Base-by-base conservation (phyloP, 2,329 filamentous ascomycete species). In the Ophiosphaerella herpotricha region DNA sequence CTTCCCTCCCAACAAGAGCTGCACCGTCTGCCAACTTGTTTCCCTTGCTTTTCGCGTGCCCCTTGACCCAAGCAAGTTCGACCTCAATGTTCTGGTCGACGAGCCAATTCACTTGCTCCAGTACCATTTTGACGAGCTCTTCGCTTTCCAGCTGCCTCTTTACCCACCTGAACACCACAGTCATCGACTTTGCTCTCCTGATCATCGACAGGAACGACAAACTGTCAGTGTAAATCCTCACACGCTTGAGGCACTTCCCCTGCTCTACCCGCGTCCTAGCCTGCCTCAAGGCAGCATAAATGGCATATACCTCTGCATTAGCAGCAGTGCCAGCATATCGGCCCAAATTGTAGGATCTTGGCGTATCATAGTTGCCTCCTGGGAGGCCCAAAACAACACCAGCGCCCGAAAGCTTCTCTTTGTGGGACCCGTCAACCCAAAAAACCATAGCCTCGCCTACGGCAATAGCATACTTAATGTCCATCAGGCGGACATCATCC, bases 51-150 rank as follows among this genome's bases (percentile, higher is more conserved):
- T 18, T 9, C 0, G 11, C 1, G 13, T 61, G 58, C 0, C 51
- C 52, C n/a, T 59, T 61, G 4, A 59, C 55, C 58, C 58, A 59
- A 2, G 41, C 4, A 1, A 58, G n/a, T 21, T 58, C 41, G 7
- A 58, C 26, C 0, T 7, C 1, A 0, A 57, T 41, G 1, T 41
- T 38, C 1, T 26, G n/a, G 1, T 33, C 13, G 0, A 14, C n/a
- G 1, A 58, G 41, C 47, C 45, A 55, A 1, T 54, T 39, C 1
- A 48, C 33, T 3, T 42, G 37, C 7, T 52, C 48, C 34, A 43
- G 52, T 0, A 55, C 1, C 0, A 7, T 16, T 24, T 50, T 7
- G 1, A 61, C 39, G 1, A 34, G 46, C 7, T 21, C 31, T 5
- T n/a, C 12, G 1, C 4, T 4, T 13, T 14, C 2, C 3, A 7